phyloP scores from a whole-genome alignment of 2,329 filamentous ascomycete genomes.

The Ophiosphaerella korrae region DNA sequence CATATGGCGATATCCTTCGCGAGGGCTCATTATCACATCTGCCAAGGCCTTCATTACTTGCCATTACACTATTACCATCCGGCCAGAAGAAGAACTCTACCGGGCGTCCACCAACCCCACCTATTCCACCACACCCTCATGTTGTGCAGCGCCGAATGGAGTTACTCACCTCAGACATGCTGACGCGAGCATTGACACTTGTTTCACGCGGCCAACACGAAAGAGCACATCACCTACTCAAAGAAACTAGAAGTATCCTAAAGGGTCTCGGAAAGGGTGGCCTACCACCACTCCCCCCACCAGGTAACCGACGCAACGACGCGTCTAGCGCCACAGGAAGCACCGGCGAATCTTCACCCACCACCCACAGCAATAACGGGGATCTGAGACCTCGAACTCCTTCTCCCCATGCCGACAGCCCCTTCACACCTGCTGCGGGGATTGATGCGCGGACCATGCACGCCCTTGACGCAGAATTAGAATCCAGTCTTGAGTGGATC shows the following conservation, averaged over 20 bases:
- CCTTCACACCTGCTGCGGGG: constrained; percentile 67
- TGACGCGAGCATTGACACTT: constrained; percentile 87
- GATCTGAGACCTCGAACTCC: constrained; percentile 43
- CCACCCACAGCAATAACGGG: constrained; percentile 46
- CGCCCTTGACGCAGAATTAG: constrained; percentile 88
- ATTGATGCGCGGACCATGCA: constrained; percentile 82
- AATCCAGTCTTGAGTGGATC: constrained; percentile 94
- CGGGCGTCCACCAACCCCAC: constrained; percentile 61
- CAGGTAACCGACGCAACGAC: constrained; percentile 49
- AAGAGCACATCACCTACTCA: constrained; percentile 86
- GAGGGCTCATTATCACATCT: constrained; percentile 86
- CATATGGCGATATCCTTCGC: constrained; percentile 89
- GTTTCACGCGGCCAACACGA: constrained; percentile 93
- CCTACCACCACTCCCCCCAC: constrained; percentile 81
- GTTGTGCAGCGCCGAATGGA: constrained; percentile 98
- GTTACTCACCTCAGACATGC: constrained; percentile 95
- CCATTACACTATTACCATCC: constrained; percentile 92
- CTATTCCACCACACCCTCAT: constrained; percentile 91
- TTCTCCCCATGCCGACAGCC: constrained; percentile 49
- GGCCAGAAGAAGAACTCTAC: constrained; percentile 63
- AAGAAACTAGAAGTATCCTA: constrained; percentile 91
- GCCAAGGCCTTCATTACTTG: constrained; percentile 85
- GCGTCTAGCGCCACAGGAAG: constrained; percentile 48
- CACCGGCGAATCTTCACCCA: constrained; percentile 44
- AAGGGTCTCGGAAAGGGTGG: constrained; percentile 96